Evolutionary conservation across 129 eudicot species (phyloP), one percentile per base, ranked within the genome.

Genomic region (Lonicera japonica): DNA sequence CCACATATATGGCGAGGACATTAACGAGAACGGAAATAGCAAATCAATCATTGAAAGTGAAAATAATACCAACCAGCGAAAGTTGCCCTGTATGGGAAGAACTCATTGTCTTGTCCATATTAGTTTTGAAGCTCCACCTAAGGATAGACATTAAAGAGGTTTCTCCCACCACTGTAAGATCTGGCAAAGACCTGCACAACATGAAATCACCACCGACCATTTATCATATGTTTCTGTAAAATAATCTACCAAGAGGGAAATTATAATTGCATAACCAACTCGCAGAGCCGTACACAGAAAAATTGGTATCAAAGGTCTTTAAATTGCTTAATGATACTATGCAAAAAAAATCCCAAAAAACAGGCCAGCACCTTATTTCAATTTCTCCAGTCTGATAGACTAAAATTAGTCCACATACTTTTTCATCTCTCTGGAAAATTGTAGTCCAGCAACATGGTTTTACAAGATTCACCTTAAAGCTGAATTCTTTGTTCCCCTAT

Each of bases 121-220:
- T 79, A 62, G 73, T 76, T 80, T 76, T 88, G 77, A 76, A 88
- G 67, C 79, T 94, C 99, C 99, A 94, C 76, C 96, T 71, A 25
- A 94, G 85, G 59, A 88, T 70, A 53, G 95, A 76, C 78, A 58
- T 78, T 67, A 88, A 51, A 65, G 95, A 76, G 63, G 85, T 75
- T 51, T 81, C 83, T 22, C 82, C 92, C 75, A 83, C 62, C 58
- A 79, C 66, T 65, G 76, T 75, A 71, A 94, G 88, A 50, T 85
- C 88, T 67, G 87, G 95, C 38, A 94, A 66, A 52, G 99, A 85
- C 82, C 99, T 94, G 86, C 64, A 56, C 9, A 21, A 59, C 36
- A 29, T 62, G 67, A 70, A 47, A 47, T 46, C 51, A 53, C 58
- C 41, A 29, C 22, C 21, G 46, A 39, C 67, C 64, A 56, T 63